Evolutionary conservation across 2,329 filamentous ascomycete species (phyloP), one percentile per base, ranked within the genome.

Genomic region (Hymenoscyphus albidus): DNA sequence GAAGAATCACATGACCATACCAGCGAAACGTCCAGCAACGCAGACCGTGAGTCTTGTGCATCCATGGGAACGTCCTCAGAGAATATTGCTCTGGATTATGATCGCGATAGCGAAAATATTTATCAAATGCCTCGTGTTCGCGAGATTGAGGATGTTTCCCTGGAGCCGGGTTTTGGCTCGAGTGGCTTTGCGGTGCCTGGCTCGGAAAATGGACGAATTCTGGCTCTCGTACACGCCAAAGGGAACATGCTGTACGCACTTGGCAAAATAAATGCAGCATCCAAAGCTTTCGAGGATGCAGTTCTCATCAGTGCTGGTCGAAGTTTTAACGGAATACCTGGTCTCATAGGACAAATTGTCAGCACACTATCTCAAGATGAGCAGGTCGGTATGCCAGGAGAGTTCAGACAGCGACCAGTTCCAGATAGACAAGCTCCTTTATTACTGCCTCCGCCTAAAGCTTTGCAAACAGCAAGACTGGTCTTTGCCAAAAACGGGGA

Each of bases 171-270:
- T 0, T 93, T 90, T 74, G 90, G 88, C 0, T 89, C 88, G 3
- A 95, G 91, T 76, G 93, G 93, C 16, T 98, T 96, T 76, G 85
- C 87, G 14, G 88, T 99, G 55, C 85, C 93, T 5, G 93, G 89
- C 1, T 87, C 85, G 55, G 95, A 99, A 70, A 98, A 97, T 74
- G 95, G 94, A 9, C 87, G 95, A 65, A 92, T 99, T 73, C 83
- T 99, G 56, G 91, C 93, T n/a, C 83, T 99, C 16, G 88, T 98
- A 51, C 95, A 99, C 77, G 93, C 94, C 22, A 99, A 98, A 77
- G 95, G 94, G n/a, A 98, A 98, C 68, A 96, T 98, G 89, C 82
- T 98, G 1, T 99, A 99, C 77, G 88, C 91, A 32, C 80, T 96
- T 38, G 94, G 94, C 57, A 89, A 97, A 69, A 90, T 95, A 68